These are phyloP conservation scores for Miscanthus lutarioriparius DNA, from an alignment of 176 grass and related monocot genomes.

Conservation along the genomic window DNA sequence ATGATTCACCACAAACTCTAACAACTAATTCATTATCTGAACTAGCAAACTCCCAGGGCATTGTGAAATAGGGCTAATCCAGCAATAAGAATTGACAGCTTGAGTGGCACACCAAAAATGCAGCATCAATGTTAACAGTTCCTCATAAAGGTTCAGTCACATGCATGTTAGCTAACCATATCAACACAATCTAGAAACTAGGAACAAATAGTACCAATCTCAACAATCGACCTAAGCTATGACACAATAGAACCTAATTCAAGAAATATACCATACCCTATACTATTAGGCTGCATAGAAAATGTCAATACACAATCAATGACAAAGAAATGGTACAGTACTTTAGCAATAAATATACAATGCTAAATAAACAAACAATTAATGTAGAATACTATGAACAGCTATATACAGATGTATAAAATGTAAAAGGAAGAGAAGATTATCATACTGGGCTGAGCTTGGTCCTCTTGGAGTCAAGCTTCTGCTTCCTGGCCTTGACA, in stretches of 20 bases:
- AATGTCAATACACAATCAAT: neutral
- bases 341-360: neutral
- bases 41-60: neutral
- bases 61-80: neutral
- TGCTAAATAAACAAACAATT: neutral
- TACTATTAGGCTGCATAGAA: neutral
- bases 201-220: neutral
- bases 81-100: neutral
- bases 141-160: neutral
- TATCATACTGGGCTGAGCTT: slow-evolving; percentile 49
- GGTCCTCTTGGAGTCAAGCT: slow-evolving; percentile 68
- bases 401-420: neutral
- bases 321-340: neutral
- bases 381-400: neutral
- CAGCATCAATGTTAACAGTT: neutral
- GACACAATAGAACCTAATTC: neutral
- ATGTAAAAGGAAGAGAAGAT: neutral
- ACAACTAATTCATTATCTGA: neutral
- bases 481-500: slow-evolving; percentile 76
- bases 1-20: neutral
- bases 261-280: neutral
- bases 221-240: neutral
- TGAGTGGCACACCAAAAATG: neutral
- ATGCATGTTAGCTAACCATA: neutral
- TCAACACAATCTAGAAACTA: neutral